Evolutionary conservation across 179 eudicot species (phyloP).

Genomic region (Pouteria campechiana): DNA sequence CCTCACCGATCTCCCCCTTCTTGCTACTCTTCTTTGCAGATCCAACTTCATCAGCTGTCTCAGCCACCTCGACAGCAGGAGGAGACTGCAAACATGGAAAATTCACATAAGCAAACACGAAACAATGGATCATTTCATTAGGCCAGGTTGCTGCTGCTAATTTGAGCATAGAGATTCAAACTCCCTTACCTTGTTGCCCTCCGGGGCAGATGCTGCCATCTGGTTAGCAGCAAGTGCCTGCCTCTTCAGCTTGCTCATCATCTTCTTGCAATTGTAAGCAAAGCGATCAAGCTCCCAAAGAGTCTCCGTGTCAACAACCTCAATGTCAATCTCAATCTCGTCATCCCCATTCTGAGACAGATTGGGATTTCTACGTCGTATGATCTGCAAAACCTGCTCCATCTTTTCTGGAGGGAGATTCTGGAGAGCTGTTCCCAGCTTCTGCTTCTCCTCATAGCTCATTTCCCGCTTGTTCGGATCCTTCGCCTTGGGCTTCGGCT

Average conservation of each 20-base stretch:
- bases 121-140: background rate
- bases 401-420: constrained; percentile 76
- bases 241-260: constrained; percentile 60
- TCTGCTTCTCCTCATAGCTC: constrained; percentile 81
- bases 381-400: constrained; percentile 68
- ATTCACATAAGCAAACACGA: too few species aligned
- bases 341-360: constrained; percentile 69
- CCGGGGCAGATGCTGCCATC: constrained; percentile 22
- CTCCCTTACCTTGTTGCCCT: constrained; percentile 37
- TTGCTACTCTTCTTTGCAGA: constrained; percentile 19
- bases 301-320: constrained; percentile 76
- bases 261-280: constrained; percentile 78
- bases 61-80: too few species aligned
- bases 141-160: background rate
- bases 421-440: constrained; percentile 57
- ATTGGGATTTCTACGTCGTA: constrained; percentile 52
- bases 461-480: constrained; percentile 64
- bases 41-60: too few species aligned
- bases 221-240: constrained; percentile 47
- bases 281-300: constrained; percentile 92
- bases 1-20: constrained; percentile 49
- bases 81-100: too few species aligned
- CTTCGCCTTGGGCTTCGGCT: constrained; percentile 78
- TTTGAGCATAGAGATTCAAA: background rate
- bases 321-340: constrained; percentile 91